Percentiles rank a stretch among this genome's conserved stretches.
These are phyloP conservation scores for Aspergillus ustus DNA, from an alignment of 2,329 filamentous ascomycete species.

Conservation along the genomic window DNA sequence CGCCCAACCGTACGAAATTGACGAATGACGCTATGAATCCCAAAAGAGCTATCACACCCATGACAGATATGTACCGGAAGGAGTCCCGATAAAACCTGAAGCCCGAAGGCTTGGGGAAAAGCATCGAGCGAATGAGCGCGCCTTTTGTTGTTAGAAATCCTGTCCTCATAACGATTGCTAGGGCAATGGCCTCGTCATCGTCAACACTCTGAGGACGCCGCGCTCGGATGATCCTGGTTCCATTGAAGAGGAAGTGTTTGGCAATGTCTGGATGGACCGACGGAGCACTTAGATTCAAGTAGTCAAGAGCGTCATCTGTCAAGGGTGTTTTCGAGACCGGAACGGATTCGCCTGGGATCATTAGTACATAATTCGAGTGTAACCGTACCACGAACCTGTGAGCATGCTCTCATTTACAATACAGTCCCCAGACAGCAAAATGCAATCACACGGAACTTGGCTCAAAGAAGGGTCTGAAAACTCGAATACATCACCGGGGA, in stretches of 20 bases:
- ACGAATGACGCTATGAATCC: slow-evolving; percentile 90
- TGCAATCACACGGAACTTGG: slow-evolving; percentile 89
- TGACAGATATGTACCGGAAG: slow-evolving; percentile 96
- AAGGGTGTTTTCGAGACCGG: slow-evolving; percentile 91
- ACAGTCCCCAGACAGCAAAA: slow-evolving; percentile 90
- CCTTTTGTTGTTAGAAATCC: slow-evolving; percentile 99
- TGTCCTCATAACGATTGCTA: slow-evolving; percentile 90
- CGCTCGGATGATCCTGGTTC: slow-evolving; percentile 92
- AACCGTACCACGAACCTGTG: slow-evolving; percentile 58
- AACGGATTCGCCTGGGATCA: slow-evolving; percentile 76
- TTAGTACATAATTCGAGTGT: slow-evolving; percentile 23
- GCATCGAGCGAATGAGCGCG: slow-evolving; percentile 92
- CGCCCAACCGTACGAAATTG: slow-evolving; percentile 84
- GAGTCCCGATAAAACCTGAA: slow-evolving; percentile 99
- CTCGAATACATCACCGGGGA: slow-evolving; percentile 96
- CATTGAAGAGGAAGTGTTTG: slow-evolving; percentile 89
- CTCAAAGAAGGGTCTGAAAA: slow-evolving; percentile 88
- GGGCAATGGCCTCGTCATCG: slow-evolving; percentile 84
- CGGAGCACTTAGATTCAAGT: slow-evolving; percentile 77
- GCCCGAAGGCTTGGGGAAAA: slow-evolving; percentile 96
- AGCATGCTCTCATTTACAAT: slow-evolving; percentile 99
- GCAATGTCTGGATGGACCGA: slow-evolving; percentile 83
- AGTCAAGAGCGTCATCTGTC: slow-evolving; percentile 75
- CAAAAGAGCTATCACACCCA: slow-evolving; percentile 81
- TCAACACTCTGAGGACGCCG: slow-evolving; percentile 83